Evolutionary conservation across 345 rosid genomes (phyloP).

Genomic region (Salix udensis): DNA sequence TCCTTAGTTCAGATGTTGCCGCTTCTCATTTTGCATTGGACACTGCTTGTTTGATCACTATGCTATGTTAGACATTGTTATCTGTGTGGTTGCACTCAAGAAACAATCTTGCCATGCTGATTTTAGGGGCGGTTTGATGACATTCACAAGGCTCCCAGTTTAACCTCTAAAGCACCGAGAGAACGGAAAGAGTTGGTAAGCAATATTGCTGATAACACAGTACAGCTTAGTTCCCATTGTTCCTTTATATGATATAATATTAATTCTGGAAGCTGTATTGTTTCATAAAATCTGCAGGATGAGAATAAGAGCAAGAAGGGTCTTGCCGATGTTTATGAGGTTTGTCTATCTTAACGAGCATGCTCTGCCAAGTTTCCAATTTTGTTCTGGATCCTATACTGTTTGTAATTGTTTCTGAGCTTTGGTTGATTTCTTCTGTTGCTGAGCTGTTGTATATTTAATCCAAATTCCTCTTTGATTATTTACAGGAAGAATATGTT

Average conservation of each 20-base stretch:
- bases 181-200: slow-evolving; percentile 71
- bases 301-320: slow-evolving; percentile 93
- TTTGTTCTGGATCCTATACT: not conserved
- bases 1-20: not conserved
- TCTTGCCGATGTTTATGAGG: slow-evolving; percentile 97
- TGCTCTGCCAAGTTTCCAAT: not conserved
- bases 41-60: not conserved
- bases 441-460: not conserved
- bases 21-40: not conserved
- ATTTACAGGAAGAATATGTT: slow-evolving; percentile 75
- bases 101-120: slow-evolving; percentile 11
- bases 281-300: slow-evolving; percentile 52
- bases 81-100: not conserved
- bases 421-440: not conserved
- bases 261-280: not conserved
- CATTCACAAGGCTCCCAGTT: slow-evolving; percentile 44
- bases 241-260: not conserved
- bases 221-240: not conserved
- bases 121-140: slow-evolving; percentile 72
- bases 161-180: slow-evolving; percentile 61
- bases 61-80: not conserved
- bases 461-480: slow-evolving; percentile 6
- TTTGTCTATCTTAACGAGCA: slow-evolving; percentile 28
- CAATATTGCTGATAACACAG: not conserved
- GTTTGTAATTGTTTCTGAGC: not conserved